Conservation (phyloP, 331 rosid genomes). For the Malus hybrid region DNA sequence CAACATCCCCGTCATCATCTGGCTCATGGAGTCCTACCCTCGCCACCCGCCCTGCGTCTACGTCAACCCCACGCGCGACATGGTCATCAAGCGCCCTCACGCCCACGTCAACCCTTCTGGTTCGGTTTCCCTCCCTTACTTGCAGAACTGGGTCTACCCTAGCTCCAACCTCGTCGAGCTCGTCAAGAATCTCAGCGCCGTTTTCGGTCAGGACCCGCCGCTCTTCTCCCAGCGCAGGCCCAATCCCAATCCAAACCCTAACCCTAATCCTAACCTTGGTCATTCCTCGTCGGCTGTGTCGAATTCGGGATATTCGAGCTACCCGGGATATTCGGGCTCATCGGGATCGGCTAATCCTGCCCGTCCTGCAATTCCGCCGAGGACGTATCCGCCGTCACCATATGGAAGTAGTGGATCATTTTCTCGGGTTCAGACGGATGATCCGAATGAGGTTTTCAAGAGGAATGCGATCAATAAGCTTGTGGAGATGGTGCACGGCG, state of each 20-base stretch:
- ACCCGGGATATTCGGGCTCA: background rate
- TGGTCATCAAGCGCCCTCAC: conserved; percentile 88
- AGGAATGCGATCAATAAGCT: conserved; percentile 66
- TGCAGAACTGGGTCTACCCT: conserved; percentile 78
- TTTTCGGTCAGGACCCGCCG: conserved; percentile 71
- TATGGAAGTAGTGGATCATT: conserved; percentile 29
- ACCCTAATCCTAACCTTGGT: conserved; percentile 21
- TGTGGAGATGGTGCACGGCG: conserved; percentile 65
- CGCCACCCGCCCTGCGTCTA: conserved; percentile 76
- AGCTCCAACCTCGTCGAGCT: conserved; percentile 71
- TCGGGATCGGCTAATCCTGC: conserved; percentile 21
- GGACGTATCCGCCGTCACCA: conserved; percentile 73
- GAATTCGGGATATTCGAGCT: background rate
- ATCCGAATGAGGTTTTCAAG: conserved; percentile 61
- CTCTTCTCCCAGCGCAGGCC: conserved; percentile 67
- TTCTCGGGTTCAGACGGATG: conserved; percentile 48
- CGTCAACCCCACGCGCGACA: conserved; percentile 84
- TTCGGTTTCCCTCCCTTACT: conserved; percentile 52
- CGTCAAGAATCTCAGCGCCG: conserved; percentile 31
- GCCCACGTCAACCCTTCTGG: conserved; percentile 81
- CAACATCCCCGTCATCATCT: conserved; percentile 76
- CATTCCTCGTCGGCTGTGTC: background rate
- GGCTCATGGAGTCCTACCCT: conserved; percentile 94
- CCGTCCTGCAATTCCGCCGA: conserved; percentile 50
- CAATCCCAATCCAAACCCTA: conserved; percentile 14